Base-by-base conservation (phyloP, 2,329 filamentous ascomycete species). In the Cadophora sp. region DNA sequence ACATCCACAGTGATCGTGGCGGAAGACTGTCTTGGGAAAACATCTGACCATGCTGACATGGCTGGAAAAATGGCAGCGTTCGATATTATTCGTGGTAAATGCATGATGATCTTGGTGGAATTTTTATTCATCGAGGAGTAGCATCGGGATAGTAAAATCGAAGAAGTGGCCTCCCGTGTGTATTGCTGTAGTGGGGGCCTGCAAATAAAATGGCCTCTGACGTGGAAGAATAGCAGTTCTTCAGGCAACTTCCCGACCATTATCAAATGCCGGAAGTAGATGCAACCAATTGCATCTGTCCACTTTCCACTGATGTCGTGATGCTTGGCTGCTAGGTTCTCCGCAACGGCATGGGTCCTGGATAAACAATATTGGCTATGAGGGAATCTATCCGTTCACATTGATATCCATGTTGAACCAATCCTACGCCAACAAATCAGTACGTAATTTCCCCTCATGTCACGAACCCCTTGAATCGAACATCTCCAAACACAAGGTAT, bases 351-450 rank as follows among this genome's bases (percentile, higher is more conserved):
- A 59, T 59, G 33, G 51, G 51, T 56, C 27, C 7, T 6, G n/a
- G 20, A 16, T 43, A 27, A 41, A 43, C 6, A 4, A 6, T 14
- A 16, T 11, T 11, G 18, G 20, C 55, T 43, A 14, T 13, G 5
- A 18, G 36, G 24, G 8, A 33, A 16, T 33, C 27, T 53, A 62
- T 4, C 59, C 30, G 14, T 53, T 65, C 18, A 56, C 59, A 60
- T 66, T 71, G 5, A 68, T 64, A 65, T 72, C 70, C 65, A 75
- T 68, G 60, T 74, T 74, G 55, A 75, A 76, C 71, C 72, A 76
- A 62, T 75, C 71, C 53, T 56, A 16, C 18, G 30, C n/a, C 9
- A 22, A 39, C 8, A 14, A n/a, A 22, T 56, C 22, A 56, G 53
- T 39, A 33, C 30, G 22, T 7, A n/a, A 39, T 11, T 22, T 4